Percentiles rank a stretch among this genome's conserved stretches.
Conservation (phyloP, 2,329 filamentous ascomycete genomes). For the Aureobasidium sp. region DNA sequence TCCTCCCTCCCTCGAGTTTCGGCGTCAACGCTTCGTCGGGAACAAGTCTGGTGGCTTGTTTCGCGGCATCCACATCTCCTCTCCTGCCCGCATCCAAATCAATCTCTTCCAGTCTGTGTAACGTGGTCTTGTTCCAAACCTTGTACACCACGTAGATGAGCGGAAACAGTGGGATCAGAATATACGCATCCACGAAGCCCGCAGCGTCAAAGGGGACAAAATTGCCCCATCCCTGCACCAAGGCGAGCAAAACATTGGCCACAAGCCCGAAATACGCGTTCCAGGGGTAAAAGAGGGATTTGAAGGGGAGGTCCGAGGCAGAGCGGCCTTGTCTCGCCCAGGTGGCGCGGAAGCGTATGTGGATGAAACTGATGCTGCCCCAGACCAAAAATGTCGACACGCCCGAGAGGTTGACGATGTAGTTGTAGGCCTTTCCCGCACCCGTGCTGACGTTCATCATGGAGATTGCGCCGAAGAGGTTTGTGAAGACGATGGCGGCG, state of each 20-base stretch:
- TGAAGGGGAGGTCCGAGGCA: constrained; percentile 41
- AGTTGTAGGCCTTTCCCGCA: constrained; percentile 52
- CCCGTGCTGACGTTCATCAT: constrained; percentile 66
- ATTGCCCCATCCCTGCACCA: constrained; percentile 46
- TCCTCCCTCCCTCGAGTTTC: neutral
- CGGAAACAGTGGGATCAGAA: constrained; percentile 43
- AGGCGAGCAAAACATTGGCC: constrained; percentile 41
- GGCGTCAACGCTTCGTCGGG: neutral
- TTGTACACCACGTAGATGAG: constrained; percentile 41
- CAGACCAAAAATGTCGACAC: constrained; percentile 66
- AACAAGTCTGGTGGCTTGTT: neutral
- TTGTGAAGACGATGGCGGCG: constrained; percentile 57
- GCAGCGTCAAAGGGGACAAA: constrained; percentile 43
- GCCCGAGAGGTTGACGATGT: constrained; percentile 57
- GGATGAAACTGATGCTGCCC: constrained; percentile 60
- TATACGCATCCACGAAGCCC: constrained; percentile 47
- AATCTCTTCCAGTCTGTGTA: constrained; percentile 29
- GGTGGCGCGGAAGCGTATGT: constrained; percentile 61
- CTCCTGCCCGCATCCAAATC: constrained; percentile 36
- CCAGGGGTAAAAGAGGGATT: constrained; percentile 42
- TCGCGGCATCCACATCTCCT: constrained; percentile 26
- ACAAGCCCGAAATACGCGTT: constrained; percentile 41
- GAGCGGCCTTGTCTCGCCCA: constrained; percentile 51
- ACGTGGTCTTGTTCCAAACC: constrained; percentile 31
- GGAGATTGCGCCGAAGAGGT: constrained; percentile 60